A percentile compares a stretch with the other conserved stretches of the same genome.
Conservation (phyloP, 768 basidiomycete species). For the Gloeopeniophorella convolvens region DNA sequence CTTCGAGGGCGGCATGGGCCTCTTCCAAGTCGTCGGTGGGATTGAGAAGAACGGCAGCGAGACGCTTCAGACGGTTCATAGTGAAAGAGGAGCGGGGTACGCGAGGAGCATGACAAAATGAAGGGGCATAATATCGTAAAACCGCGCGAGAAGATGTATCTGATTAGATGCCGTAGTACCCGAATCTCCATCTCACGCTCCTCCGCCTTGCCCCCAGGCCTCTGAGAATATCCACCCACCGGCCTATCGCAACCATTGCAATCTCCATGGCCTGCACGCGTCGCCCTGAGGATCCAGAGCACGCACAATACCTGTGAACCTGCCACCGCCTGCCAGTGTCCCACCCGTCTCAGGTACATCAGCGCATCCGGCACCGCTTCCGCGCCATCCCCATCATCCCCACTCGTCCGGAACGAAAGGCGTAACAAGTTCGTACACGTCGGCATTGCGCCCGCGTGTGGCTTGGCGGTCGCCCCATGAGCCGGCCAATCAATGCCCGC, state of each 20-base stretch:
- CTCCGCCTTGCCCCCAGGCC: no score
- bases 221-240: no score
- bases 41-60: slow-evolving; percentile 13
- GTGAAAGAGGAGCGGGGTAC: not conserved
- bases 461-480: slow-evolving; percentile 48
- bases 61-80: slow-evolving; percentile 17
- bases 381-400: no score
- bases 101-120: not conserved
- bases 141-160: no score
- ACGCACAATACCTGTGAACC: no score
- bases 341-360: no score
- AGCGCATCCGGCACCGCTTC: no score
- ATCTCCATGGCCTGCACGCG: no score
- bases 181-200: no score
- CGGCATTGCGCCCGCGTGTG: slow-evolving; percentile 59
- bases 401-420: slow-evolving; percentile 75
- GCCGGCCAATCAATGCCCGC: slow-evolving; percentile 35
- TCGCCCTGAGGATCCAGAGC: no score
- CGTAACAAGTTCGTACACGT: slow-evolving; percentile 76
- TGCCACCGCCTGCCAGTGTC: no score
- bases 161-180: not conserved
- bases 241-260: no score
- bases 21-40: slow-evolving; percentile 13
- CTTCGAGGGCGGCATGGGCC: slow-evolving; percentile 16
- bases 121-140: slow-evolving; percentile 16